phyloP scores from a whole-genome alignment of 495 filamentous ascomycete genomes.

The Xylaria telfairii region DNA sequence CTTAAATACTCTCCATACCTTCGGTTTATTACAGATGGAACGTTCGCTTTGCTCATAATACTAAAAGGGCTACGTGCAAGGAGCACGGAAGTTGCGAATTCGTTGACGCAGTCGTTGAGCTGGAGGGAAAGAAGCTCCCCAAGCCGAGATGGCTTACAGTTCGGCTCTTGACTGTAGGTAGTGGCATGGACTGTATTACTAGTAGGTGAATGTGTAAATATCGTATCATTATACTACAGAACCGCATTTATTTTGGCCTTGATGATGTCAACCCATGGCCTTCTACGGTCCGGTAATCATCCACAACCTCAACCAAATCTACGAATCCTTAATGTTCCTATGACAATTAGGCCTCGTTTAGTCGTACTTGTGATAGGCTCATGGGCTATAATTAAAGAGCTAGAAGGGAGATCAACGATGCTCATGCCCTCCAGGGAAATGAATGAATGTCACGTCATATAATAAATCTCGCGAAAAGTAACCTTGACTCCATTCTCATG shows the following conservation, averaged over 20 bases:
- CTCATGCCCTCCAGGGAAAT: neutral
- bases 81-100: neutral
- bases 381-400: neutral
- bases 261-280: conserved; percentile 4
- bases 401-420: neutral
- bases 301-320: conserved; percentile 11
- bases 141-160: neutral
- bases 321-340: conserved; percentile 20
- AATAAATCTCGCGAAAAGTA: conserved; percentile 15
- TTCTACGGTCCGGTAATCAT: conserved; percentile 10
- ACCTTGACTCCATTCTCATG: conserved; percentile 36
- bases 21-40: neutral
- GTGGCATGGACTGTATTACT: conserved; percentile 7
- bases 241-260: conserved; percentile 26
- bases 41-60: neutral
- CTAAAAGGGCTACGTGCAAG: neutral
- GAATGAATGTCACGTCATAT: conserved; percentile 1
- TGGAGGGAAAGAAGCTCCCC: neutral
- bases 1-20: conserved; percentile 57
- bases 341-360: conserved; percentile 8
- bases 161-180: neutral
- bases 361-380: conserved; percentile 20
- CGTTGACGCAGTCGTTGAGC: neutral
- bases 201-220: conserved; percentile 16
- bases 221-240: conserved; percentile 33